phyloP scores from a whole-genome alignment of 2,329 filamentous ascomycete species.

The Aureobasidium zeae region DNA sequence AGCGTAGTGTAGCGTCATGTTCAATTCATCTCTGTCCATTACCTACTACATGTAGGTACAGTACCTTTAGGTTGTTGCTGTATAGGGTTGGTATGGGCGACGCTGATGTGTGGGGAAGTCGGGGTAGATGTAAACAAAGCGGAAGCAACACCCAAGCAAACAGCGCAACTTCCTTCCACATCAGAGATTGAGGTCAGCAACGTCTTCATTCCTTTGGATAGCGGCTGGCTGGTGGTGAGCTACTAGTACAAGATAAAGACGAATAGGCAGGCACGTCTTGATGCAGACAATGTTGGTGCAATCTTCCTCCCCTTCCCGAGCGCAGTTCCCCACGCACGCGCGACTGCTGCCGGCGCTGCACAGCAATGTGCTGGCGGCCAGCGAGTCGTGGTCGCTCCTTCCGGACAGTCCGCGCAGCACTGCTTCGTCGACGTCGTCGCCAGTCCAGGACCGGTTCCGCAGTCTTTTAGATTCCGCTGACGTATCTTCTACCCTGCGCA shows the following conservation, averaged over 20 bases:
- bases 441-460: conserved; percentile 25
- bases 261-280: too few relatives aligned
- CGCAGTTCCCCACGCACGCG: conserved; percentile 27
- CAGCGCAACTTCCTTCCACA: too few relatives aligned
- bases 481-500: conserved; percentile 34
- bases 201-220: conserved; percentile 12
- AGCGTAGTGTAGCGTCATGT: too few relatives aligned
- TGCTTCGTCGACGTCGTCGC: conserved; percentile 20
- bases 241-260: too few relatives aligned
- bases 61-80: too few relatives aligned
- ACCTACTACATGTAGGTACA: too few relatives aligned
- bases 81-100: too few relatives aligned
- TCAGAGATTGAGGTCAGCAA: background rate
- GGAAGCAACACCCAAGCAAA: background rate
- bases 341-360: conserved; percentile 36
- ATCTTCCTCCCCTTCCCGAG: conserved; percentile 29
- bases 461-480: conserved; percentile 24
- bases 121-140: background rate
- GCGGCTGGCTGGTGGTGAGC: too few relatives aligned
- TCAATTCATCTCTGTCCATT: too few relatives aligned
- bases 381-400: conserved; percentile 32
- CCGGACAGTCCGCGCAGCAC: conserved; percentile 23
- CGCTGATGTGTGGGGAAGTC: too few relatives aligned
- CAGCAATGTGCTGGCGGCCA: conserved; percentile 34
- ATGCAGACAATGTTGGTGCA: conserved; percentile 70